Evolutionary conservation across 2,329 filamentous ascomycete species (phyloP), one percentile per base, ranked within the genome.

Genomic region (Helminthosporium solani): DNA sequence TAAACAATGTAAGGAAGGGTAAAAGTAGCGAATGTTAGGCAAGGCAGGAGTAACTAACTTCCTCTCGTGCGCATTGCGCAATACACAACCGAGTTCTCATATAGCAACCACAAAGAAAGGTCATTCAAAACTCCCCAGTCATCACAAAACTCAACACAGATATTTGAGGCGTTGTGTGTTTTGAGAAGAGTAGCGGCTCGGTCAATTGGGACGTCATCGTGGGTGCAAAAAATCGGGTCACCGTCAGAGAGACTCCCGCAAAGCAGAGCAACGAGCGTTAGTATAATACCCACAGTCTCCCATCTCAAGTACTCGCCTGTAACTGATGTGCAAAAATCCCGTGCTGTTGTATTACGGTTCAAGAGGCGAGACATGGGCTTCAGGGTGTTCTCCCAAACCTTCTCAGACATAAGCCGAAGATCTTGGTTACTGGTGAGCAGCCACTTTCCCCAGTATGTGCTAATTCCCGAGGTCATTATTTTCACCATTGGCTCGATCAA

Each of bases 201-300:
- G 40, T 67, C 54, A 5, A 67, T 47, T 1, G 61, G 61, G 7
- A 47, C 47, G 4, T 61, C 56, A n/a, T 67, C 58, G 9, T 58
- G 53, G 1, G 59, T 54, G 43, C 58, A 62, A 44, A 70, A 67
- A 0, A 70, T 54, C 0, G 61, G 58, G 44, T 70, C 66, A 9
- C 61, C 63, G 33, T 67, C 61, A 50, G 58, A 60, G 4, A 69
- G 34, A 14, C 56, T 61, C 19, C 58, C 53, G 7, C 67, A 68
- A 15, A 73, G 55, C 14, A 74, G 50, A 0, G 68, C 70, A 1
- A 73, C 67, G 28, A 71, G 44, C 1, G 66, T 66, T 3, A 72
- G 56, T 2, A 74, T 58, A 7, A 71, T 61, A 0, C 73, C 73
- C 2, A 76, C 63, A 18, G 73, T 64, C 46, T 76, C 73, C 73